Conservation (phyloP, 1,284 basidiomycete species). For the Malassezia dermatis region DNA sequence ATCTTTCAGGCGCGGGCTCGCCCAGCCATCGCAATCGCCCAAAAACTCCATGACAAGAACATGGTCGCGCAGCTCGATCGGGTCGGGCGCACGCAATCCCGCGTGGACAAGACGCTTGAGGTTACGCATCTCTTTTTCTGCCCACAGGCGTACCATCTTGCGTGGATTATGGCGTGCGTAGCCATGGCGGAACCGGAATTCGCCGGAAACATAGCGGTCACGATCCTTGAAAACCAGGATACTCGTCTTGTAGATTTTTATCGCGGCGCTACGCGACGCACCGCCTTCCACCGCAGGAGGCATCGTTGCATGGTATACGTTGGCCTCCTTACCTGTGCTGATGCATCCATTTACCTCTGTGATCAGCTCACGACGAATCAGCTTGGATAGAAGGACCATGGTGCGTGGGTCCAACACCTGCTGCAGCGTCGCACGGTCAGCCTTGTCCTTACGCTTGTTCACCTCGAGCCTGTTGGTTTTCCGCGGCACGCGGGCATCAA, state of each 20-base stretch:
- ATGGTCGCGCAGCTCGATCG: conserved; percentile 87
- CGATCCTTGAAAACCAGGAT: conserved; percentile 95
- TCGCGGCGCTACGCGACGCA: conserved; percentile 49
- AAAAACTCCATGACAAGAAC: conserved; percentile 93
- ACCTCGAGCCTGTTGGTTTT: conserved; percentile 34
- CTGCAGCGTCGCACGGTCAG: conserved; percentile 44
- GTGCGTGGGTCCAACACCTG: conserved; percentile 45
- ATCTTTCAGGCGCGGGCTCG: conserved; percentile 37
- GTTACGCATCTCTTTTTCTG: conserved; percentile 97
- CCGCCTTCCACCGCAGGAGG: conserved; percentile 12
- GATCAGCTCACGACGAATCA: conserved; percentile 37
- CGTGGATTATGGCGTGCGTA: conserved; percentile 87
- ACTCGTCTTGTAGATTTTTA: conserved; percentile 98
- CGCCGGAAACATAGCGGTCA: conserved; percentile 79
- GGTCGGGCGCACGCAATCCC: conserved; percentile 74
- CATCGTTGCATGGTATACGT: conserved; percentile 42
- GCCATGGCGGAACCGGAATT: conserved; percentile 83
- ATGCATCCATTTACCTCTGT: conserved; percentile 39
- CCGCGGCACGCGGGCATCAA: conserved; percentile 36
- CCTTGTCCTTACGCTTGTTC: conserved; percentile 41
- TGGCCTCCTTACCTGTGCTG: conserved; percentile 45
- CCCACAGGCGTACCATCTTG: conserved; percentile 98
- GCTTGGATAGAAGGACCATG: conserved; percentile 44
- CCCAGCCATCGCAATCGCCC: conserved; percentile 52
- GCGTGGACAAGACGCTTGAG: conserved; percentile 70